A percentile compares a stretch with the other conserved stretches of the same genome.
phyloP scores from a whole-genome alignment of 1,284 basidiomycete species.

The Papiliotrema laurentii region DNA sequence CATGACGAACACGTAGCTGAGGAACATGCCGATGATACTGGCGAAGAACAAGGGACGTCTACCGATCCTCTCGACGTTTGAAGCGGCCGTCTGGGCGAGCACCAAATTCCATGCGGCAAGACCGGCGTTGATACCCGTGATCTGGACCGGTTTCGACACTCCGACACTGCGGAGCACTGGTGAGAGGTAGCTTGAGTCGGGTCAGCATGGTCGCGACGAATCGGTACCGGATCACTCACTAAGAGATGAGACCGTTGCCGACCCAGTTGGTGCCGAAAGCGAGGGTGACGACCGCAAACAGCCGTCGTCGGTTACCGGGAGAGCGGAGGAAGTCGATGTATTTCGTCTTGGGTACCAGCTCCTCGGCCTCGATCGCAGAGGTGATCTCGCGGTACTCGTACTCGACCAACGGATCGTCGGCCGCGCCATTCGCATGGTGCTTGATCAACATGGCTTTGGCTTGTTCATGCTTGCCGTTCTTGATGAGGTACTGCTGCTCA shows the following conservation, averaged over 20 bases:
- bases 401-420: conserved; percentile 37
- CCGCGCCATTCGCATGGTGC: conserved; percentile 55
- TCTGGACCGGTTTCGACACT: conserved; percentile 23
- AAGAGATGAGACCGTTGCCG: conserved; percentile 31
- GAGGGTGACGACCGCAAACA: conserved; percentile 20
- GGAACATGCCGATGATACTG: conserved; percentile 25
- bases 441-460: conserved; percentile 50
- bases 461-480: conserved; percentile 48
- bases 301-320: conserved; percentile 30
- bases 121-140: conserved; percentile 27
- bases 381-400: conserved; percentile 36
- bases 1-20: conserved; percentile 23
- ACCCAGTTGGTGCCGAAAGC: conserved; percentile 19
- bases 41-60: neutral
- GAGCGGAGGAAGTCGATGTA: conserved; percentile 36
- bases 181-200: conserved; percentile 21
- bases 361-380: conserved; percentile 21
- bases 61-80: neutral
- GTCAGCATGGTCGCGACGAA: neutral
- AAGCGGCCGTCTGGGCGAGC: neutral
- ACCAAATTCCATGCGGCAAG: conserved; percentile 20
- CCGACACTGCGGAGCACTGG: conserved; percentile 32
- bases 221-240: conserved; percentile 21
- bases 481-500: conserved; percentile 39
- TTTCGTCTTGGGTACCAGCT: conserved; percentile 9